These are phyloP conservation scores for Boechera stricta DNA, from an alignment of 345 rosid genomes.

Conservation along the genomic window DNA sequence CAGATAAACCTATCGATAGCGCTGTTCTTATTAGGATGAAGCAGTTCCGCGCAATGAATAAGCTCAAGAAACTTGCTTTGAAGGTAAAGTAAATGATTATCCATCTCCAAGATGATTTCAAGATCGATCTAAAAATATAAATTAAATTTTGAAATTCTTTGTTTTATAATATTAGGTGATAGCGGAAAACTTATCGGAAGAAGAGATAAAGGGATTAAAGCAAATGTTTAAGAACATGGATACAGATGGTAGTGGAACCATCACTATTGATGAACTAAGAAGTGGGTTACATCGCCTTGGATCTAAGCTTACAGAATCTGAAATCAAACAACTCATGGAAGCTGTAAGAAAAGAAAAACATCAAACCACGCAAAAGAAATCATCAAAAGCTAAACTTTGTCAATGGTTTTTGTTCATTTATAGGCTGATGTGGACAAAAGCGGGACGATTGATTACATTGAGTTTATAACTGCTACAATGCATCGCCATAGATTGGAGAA, in stretches of 20 bases:
- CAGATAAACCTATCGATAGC: conserved; percentile 77
- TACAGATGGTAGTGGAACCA: conserved; percentile 83
- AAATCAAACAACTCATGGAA: conserved; percentile 88
- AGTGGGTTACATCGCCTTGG: conserved; percentile 74
- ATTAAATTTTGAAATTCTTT: not conserved
- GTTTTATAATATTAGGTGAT: conserved; percentile 57
- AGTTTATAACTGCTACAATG: conserved; percentile 90
- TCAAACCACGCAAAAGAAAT: not conserved
- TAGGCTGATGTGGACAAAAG: conserved; percentile 92
- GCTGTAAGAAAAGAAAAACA: conserved; percentile 64
- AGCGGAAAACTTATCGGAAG: conserved; percentile 81
- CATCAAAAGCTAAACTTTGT: not conserved
- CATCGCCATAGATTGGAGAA: conserved; percentile 77
- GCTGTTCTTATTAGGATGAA: conserved; percentile 86
- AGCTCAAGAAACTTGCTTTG: conserved; percentile 86
- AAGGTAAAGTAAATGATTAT: conserved; percentile 54
- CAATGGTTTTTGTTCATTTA: conserved; percentile 21
- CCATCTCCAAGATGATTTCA: not conserved
- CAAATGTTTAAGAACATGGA: conserved; percentile 90
- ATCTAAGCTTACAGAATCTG: conserved; percentile 75
- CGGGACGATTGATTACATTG: conserved; percentile 86
- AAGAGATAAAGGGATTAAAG: conserved; percentile 82
- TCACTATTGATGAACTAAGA: conserved; percentile 83
- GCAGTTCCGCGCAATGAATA: conserved; percentile 91
- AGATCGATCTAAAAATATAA: not conserved